These are phyloP conservation scores for Orbilia oligospora DNA, from an alignment of 2,329 filamentous ascomycete genomes.

Conservation along the genomic window DNA sequence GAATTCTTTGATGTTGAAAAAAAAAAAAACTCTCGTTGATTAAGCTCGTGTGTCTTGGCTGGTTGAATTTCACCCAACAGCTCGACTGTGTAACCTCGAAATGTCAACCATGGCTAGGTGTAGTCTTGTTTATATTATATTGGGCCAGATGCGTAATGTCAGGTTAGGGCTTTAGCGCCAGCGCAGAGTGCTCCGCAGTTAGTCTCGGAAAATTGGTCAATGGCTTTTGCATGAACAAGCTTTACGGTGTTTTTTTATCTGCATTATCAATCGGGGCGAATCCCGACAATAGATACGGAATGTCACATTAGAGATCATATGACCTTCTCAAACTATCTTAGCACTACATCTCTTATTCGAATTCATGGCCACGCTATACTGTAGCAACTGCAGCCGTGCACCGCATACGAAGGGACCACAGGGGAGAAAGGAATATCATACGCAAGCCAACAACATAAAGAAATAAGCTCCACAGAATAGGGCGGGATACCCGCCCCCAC, in stretches of 20 bases:
- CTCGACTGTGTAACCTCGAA: slow-evolving; percentile 20
- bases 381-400: slow-evolving; percentile 1
- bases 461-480: slow-evolving; percentile 28
- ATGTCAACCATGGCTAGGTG: slow-evolving; percentile 7
- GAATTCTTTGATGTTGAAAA: neutral
- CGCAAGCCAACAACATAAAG: slow-evolving; percentile 19
- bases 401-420: slow-evolving; percentile 4
- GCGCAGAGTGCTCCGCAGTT: neutral
- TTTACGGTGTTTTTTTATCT: slow-evolving; percentile 18
- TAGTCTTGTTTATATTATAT: too few species aligned
- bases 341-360: neutral
- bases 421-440: neutral
- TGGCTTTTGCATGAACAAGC: slow-evolving; percentile 15
- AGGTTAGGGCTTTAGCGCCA: slow-evolving; percentile 11
- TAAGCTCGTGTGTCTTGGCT: neutral
- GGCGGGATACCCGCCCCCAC: slow-evolving; percentile 27
- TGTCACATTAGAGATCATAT: slow-evolving; percentile 31
- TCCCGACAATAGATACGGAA: slow-evolving; percentile 14
- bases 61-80: slow-evolving; percentile 19
- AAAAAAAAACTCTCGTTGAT: slow-evolving; percentile 2
- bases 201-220: slow-evolving; percentile 9
- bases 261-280: slow-evolving; percentile 15
- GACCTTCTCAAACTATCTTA: slow-evolving; percentile 36
- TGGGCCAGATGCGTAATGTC: neutral
- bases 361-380: neutral